These are phyloP conservation scores for Rhynchosporium graminicola DNA, from an alignment of 2,329 filamentous ascomycete genomes.

Conservation along the genomic window DNA sequence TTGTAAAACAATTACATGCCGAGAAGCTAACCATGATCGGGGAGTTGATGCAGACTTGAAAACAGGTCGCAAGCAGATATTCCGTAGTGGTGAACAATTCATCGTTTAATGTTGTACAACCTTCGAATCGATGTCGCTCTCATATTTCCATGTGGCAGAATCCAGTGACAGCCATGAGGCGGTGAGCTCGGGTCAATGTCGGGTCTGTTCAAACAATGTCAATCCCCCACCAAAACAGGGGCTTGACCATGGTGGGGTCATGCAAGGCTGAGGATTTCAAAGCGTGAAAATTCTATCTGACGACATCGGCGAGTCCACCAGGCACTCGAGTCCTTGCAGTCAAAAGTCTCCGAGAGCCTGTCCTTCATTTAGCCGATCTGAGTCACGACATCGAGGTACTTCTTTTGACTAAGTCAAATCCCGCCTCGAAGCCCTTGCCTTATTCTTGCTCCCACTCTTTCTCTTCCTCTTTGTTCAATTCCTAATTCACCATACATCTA, in stretches of 20 bases:
- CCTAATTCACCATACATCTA: slow-evolving; percentile 5
- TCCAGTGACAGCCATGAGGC: not conserved
- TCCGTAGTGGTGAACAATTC: not conserved
- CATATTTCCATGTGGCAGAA: slow-evolving; percentile 1
- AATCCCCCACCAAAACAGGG: not conserved
- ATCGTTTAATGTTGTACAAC: not conserved
- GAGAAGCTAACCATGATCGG: not conserved
- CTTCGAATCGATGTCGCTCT: slow-evolving; percentile 3
- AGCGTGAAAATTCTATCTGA: slow-evolving; percentile 9
- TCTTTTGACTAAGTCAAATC: slow-evolving; percentile 10
- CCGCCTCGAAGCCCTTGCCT: not conserved
- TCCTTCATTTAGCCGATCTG: slow-evolving; percentile 3
- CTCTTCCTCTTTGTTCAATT: not conserved
- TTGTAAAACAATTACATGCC: not conserved
- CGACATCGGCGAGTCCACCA: slow-evolving; percentile 1
- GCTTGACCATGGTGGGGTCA: too few relatives aligned
- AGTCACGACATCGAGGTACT: slow-evolving; percentile 11
- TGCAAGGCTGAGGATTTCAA: not conserved
- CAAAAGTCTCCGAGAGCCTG: slow-evolving; percentile 5
- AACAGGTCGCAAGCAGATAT: not conserved
- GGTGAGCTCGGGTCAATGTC: not conserved
- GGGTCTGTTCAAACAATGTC: not conserved
- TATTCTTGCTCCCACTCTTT: not conserved
- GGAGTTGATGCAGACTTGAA: not conserved
- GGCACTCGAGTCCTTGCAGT: not conserved